Base-by-base conservation (phyloP, 202 grass and related monocot genomes). In the Carex sylvatica region DNA sequence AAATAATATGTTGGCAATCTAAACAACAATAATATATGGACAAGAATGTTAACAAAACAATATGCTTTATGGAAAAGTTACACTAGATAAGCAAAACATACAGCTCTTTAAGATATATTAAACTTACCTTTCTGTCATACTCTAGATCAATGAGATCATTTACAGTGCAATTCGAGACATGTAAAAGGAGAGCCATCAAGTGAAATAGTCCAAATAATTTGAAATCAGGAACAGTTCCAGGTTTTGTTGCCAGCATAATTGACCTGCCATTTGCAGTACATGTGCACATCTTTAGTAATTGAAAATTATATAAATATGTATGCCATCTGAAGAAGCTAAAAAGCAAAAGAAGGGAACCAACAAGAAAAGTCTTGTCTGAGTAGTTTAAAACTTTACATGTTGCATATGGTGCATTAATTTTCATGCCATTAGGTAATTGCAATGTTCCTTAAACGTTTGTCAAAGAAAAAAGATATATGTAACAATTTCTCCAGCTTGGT, bases 231-330 rank as follows among this genome's bases (percentile, higher is more conserved):
- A 74, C 44, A 22, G 8, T 52, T 52, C 70, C 70, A 52, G 70
- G 70, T 74, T 74, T 74, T 74, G 70, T 52, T 74, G 70, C 42
- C 44, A 74, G 11, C 44, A 52, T 44, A 74, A 74, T 74, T 52
- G 70, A 51, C 70, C 70, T 74, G 40, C 42, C 70, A 74, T 52
- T 24, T 0, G 4, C 1, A 28, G 44, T 5, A 74, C 15, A 28
- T 7, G 52, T 28, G 38, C 1, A 71, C 3, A n/a, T 62, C 60
- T 23, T 71, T 71, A 71, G 6, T 46, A 47, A 47, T 10, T 19
- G 8, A 40, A 42, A 40, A 9, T 0, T 40, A 42, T 40, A 19
- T 42, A 40, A 9, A 0, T 40, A 40, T 38, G 8, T 42, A 23
- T 65, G 35, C 65, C 35, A 31, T 15, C 24, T 65, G 40, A 20